Evolutionary conservation across 2,329 filamentous ascomycete species (phyloP).

Genomic region (Scedosporium dehoogii): DNA sequence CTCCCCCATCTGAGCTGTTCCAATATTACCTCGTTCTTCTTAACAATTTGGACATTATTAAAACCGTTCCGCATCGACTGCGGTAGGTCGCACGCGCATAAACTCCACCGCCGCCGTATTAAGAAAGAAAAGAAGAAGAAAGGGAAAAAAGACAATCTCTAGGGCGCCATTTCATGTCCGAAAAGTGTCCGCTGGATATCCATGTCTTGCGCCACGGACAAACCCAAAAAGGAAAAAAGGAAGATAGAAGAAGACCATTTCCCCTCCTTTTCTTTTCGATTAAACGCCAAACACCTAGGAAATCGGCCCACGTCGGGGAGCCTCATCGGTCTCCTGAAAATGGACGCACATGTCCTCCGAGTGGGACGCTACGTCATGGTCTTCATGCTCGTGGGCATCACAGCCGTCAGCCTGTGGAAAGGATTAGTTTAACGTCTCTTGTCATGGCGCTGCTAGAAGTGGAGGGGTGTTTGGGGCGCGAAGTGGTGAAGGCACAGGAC

Average conservation of each 20-base stretch:
- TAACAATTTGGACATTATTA: neutral
- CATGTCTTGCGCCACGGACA: neutral
- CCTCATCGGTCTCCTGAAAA: neutral
- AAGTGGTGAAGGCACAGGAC: conserved; percentile 13
- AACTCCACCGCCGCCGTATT: no score
- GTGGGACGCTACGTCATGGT: neutral
- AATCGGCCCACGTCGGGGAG: neutral
- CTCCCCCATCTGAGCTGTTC: neutral
- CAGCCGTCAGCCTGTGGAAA: neutral
- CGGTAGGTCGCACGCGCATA: no score
- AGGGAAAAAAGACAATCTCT: no score
- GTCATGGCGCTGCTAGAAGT: neutral
- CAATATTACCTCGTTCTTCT: neutral
- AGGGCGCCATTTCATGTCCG: no score
- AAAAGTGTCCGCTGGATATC: no score
- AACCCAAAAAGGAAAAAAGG: conserved; percentile 2
- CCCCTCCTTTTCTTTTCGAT: neutral
- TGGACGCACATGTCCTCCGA: neutral
- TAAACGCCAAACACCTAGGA: neutral
- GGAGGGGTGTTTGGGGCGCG: no score
- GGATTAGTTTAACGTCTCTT: no score
- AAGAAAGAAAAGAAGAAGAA: neutral
- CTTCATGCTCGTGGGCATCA: neutral
- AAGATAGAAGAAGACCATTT: neutral
- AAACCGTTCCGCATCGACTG: neutral